Evolutionary conservation across 2,329 filamentous ascomycete species (phyloP), one percentile per base, ranked within the genome.

Genomic region (Cordyceps cateniannulata): DNA sequence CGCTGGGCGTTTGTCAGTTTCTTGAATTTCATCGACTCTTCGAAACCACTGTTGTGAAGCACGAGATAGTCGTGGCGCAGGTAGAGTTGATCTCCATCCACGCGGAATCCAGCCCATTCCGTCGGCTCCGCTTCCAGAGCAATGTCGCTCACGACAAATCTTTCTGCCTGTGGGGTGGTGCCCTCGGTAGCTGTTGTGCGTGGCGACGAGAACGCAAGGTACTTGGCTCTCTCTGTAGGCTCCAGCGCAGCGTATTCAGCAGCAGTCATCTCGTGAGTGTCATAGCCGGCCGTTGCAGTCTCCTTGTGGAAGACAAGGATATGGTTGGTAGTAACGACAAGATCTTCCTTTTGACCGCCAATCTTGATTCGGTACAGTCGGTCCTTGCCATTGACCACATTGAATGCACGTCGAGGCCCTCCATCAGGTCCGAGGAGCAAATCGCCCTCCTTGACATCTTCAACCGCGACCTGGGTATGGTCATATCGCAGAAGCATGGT

Each of bases 1-100:
- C 95, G 84, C 74, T 99, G 95, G 1, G 95, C 95, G 69, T 99
- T 99, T 0, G 95, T 99, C 63, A 99, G 79, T 75, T 99, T 99
- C 77, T 99, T 99, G 82, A 97, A 99, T 66, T 98, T 96, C 95
- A 99, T 98, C 0, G 71, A 75, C 50, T 84, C 81, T 67, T 81
- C 76, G 62, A 86, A 86, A 65, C 82, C 81, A 59, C 73, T 77
- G 68, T 78, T 76, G 69, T 80, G 74, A 53, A 80, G 69, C 16
- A 79, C 75, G 61, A 80, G 67, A 66, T 77, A 72, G 65, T 81
- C 77, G 63, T 81, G 75, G 50, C 79, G 76, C 38, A 81, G 68
- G 65, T 81, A 81, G 32, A 80, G 74, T 63, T 81, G 78, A 64
- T 81, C 79, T 66, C 75, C 64, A 65, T 81, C 78, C 38, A 81